Conservation (phyloP, 306 rosid species). For the Ormosia emarginata region DNA sequence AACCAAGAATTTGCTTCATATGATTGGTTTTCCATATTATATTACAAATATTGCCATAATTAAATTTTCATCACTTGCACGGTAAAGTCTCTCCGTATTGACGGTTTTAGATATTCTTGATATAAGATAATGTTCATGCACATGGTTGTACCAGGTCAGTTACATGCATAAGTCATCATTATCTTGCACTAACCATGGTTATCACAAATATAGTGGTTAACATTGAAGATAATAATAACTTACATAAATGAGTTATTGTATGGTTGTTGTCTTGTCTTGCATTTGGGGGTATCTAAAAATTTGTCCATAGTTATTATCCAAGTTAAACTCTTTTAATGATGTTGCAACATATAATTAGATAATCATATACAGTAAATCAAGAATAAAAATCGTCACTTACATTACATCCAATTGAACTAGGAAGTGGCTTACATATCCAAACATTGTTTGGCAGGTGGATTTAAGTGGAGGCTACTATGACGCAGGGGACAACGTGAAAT, state of each 20-base stretch:
- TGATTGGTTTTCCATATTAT: neutral
- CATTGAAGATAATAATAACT: neutral
- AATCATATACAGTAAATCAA: neutral
- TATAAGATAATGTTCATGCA: neutral
- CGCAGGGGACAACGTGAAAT: constrained; percentile 93
- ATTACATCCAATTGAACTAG: neutral
- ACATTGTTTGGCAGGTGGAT: constrained; percentile 58
- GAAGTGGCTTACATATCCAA: neutral
- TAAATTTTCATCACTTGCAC: neutral
- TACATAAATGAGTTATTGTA: too few relatives aligned
- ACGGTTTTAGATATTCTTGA: neutral
- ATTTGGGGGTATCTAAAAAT: too few relatives aligned
- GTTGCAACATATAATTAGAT: neutral
- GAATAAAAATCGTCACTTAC: neutral
- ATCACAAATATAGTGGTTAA: neutral
- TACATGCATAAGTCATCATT: neutral
- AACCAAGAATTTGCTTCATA: neutral
- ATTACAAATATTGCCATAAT: neutral
- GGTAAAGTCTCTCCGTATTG: neutral
- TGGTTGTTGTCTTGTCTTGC: too few relatives aligned
- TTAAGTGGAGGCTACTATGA: constrained; percentile 88
- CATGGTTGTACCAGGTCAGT: neutral
- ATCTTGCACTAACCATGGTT: neutral
- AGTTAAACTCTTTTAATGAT: neutral
- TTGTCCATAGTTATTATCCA: too few relatives aligned